Evolutionary conservation across 768 basidiomycete genomes (phyloP), one percentile per base, ranked within the genome.

Genomic region (Amanita subjunquillea): DNA sequence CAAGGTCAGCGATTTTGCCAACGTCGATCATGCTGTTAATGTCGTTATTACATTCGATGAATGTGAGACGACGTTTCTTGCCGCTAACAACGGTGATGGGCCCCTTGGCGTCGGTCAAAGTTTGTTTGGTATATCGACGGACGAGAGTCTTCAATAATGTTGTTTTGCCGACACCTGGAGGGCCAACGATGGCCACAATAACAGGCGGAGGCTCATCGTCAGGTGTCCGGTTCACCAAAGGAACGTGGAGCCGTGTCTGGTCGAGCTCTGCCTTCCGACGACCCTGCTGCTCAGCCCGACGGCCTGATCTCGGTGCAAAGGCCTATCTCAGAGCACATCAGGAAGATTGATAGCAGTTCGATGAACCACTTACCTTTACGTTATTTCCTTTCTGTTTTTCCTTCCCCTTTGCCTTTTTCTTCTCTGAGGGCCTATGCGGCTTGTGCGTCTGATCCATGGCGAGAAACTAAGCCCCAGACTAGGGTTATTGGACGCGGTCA

Each of bases 11-110:
- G 53, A 98, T 82, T 69, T 99, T 99, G 51, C 85, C 95, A 60
- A 97, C 77, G 75, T 99, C 96, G 58, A 98, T 90, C 95, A 98
- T 97, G 48, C 92, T 91, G 66, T 93, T 93, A 59, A 98, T 76
- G 71, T 98, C 94, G 64, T 92, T 97, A 61, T 93, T 93, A 71
- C 93, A 98, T 68, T 98, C 96, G 48, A 99, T 78, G 64, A 98
- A 92, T 0, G 96, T 97, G n/a, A 98, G 72, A 12, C 96, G 74
- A 46, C 91, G 77, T 60, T 84, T 91, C 73, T 97, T 98, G 39
- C 95, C 94, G 47, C 83, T 84, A 42, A 98, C 87, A 20, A 98
- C 87, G 0, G 96, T 99, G 47, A 98, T 83, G 4, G 96, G 96
- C 0, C 96, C 96, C 60, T 87, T 85, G 54, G 86, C 82, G 25